A percentile compares a stretch with the other conserved stretches of the same genome.
These are phyloP conservation scores for Erodium texanum DNA, from an alignment of 441 rosid species.

Conservation along the genomic window DNA sequence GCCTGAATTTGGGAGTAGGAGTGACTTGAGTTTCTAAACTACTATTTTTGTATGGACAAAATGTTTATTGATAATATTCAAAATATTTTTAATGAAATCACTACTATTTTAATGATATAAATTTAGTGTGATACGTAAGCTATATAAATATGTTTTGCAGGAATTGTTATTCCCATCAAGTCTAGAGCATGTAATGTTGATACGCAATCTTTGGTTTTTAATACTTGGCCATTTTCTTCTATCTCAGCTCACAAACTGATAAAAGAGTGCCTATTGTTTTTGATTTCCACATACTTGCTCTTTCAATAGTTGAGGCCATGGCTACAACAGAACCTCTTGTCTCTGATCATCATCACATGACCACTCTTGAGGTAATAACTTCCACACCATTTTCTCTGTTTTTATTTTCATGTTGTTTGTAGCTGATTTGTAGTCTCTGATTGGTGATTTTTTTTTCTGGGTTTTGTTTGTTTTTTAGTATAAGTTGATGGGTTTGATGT, in stretches of 20 bases:
- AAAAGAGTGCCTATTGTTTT: not conserved
- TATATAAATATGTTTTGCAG: no score
- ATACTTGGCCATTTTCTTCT: not conserved
- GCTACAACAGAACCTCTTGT: conserved; percentile 19
- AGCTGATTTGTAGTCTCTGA: not conserved
- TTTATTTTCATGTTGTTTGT: not conserved
- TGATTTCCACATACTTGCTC: not conserved
- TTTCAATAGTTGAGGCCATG: not conserved
- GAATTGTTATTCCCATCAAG: no score
- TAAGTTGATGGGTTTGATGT: not conserved
- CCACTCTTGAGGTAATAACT: conserved; percentile 6
- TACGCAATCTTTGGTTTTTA: conserved; percentile 8
- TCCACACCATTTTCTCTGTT: not conserved
- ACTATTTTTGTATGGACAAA: no score
- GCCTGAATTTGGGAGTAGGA: no score
- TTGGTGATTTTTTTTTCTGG: not conserved
- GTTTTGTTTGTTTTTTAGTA: not conserved
- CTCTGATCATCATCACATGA: conserved; percentile 19
- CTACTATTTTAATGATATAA: no score
- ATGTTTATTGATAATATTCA: no score
- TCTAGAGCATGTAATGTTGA: no score
- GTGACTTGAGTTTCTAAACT: no score
- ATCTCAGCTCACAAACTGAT: not conserved
- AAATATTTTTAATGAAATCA: no score
- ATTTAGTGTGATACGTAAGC: no score